phyloP scores from a whole-genome alignment of 257 asterid species.

The Nicotiana undulata region DNA sequence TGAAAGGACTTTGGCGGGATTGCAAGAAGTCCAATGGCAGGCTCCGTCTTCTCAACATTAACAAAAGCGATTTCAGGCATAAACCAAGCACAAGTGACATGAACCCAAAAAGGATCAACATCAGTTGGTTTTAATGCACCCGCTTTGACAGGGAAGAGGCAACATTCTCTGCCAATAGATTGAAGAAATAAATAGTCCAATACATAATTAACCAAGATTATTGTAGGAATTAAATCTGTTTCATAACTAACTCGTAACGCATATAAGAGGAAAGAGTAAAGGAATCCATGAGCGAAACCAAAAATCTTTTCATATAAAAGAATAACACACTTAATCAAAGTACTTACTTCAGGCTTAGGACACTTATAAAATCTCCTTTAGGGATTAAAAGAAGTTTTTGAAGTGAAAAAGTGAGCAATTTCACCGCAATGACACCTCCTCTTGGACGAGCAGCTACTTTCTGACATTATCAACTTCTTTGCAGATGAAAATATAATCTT shows the following conservation, averaged over 20 bases:
- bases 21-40: background rate
- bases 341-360: no score
- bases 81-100: constrained; percentile 13
- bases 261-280: background rate
- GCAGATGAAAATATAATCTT: no score
- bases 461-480: no score
- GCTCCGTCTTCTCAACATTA: constrained; percentile 2
- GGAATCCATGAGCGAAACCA: background rate
- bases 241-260: background rate
- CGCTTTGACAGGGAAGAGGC: constrained; percentile 6
- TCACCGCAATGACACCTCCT: no score
- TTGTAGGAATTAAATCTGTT: background rate
- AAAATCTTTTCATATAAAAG: no score
- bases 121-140: constrained; percentile 5
- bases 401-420: no score
- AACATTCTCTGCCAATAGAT: background rate
- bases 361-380: no score
- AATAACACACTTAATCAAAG: no score
- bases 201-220: background rate
- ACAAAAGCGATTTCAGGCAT: constrained; percentile 1
- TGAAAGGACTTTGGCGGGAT: background rate
- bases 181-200: background rate
- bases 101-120: constrained; percentile 9
- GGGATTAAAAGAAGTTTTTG: no score
- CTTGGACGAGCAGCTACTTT: no score